Conservation (phyloP, 192 early-diverging fungal genomes). For the Lunasporangiospora selenospora region DNA sequence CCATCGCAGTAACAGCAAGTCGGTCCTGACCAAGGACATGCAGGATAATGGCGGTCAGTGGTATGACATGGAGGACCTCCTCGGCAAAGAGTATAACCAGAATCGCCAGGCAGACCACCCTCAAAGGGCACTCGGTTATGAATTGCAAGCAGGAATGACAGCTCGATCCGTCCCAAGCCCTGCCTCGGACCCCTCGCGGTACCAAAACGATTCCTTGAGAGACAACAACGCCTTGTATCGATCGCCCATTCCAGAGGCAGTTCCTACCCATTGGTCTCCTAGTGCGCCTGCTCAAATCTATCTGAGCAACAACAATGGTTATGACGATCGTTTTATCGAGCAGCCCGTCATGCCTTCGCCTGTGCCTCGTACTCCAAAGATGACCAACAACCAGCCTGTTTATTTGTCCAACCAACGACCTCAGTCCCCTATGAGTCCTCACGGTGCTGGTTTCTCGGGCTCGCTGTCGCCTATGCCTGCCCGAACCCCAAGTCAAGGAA, state of each 20-base stretch:
- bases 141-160: slow-evolving; percentile 5
- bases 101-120: background rate
- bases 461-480: slow-evolving; percentile 29
- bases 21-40: slow-evolving; percentile 7
- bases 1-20: slow-evolving; percentile 7
- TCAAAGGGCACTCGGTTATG: slow-evolving; percentile 17
- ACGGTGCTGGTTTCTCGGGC: background rate
- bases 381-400: slow-evolving; percentile 3
- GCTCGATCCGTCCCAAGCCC: slow-evolving; percentile 4
- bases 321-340: slow-evolving; percentile 19
- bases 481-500: slow-evolving; percentile 7
- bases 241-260: slow-evolving; percentile 3
- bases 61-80: slow-evolving; percentile 44
- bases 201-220: background rate
- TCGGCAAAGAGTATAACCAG: slow-evolving; percentile 32
- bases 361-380: slow-evolving; percentile 21
- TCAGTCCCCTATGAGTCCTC: background rate
- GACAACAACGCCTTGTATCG: slow-evolving; percentile 13
- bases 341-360: slow-evolving; percentile 18
- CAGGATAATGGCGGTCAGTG: slow-evolving; percentile 16
- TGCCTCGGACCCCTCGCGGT: slow-evolving; percentile 16
- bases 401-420: slow-evolving; percentile 9
- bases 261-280: slow-evolving; percentile 13
- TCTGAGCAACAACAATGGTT: background rate
- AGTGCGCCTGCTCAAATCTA: slow-evolving; percentile 10